phyloP scores from a whole-genome alignment of 2,329 filamentous ascomycete genomes.

The Cyphellophora attinorum region DNA sequence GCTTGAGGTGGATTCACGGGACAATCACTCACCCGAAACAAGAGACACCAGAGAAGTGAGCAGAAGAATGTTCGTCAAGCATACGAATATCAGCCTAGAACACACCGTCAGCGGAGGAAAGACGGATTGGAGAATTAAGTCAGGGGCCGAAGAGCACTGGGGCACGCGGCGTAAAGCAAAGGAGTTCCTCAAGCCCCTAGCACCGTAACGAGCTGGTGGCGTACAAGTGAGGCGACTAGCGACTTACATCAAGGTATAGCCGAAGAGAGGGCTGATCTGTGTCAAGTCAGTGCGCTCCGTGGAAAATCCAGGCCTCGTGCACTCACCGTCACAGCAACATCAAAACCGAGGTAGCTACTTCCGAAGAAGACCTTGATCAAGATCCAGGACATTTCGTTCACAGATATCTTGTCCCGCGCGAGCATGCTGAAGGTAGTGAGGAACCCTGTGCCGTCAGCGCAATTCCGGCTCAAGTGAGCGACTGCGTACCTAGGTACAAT shows the following conservation, averaged over 20 bases:
- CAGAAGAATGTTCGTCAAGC: conserved; percentile 51
- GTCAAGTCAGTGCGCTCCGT: conserved; percentile 5
- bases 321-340: conserved; percentile 29
- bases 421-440: conserved; percentile 65
- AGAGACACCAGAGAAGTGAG: conserved; percentile 51
- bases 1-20: no score
- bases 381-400: conserved; percentile 50
- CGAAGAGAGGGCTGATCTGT: conserved; percentile 19
- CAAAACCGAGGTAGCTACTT: conserved; percentile 50
- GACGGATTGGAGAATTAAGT: no score
- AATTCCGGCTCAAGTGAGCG: conserved; percentile 3
- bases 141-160: no score
- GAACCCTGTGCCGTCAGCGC: conserved; percentile 47
- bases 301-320: not conserved
- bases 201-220: no score
- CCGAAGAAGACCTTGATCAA: conserved; percentile 56
- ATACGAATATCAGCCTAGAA: conserved; percentile 46
- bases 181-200: no score
- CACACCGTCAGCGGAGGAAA: no score
- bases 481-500: conserved; percentile 57
- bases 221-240: no score
- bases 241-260: conserved; percentile 19
- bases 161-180: no score
- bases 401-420: conserved; percentile 46
- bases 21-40: no score